phyloP scores from a whole-genome alignment of 176 grass and related monocot species.

The Poa annua region DNA sequence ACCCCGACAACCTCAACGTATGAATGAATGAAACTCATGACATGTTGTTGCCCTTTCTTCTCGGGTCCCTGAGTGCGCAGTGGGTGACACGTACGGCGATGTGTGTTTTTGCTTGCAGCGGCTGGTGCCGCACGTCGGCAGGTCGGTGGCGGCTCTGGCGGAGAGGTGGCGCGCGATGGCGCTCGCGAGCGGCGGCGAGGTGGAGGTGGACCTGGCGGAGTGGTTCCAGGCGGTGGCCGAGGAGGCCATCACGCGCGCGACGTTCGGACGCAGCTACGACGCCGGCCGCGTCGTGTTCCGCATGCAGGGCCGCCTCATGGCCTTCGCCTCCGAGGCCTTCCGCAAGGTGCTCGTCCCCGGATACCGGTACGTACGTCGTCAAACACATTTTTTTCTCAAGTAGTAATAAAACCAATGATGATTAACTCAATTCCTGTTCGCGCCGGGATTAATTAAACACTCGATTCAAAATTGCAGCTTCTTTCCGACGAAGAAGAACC shows the following conservation, averaged over 20 bases:
- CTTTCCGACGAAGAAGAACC: constrained; percentile 76
- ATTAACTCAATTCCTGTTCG: too few species aligned
- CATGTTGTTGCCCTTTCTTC: not conserved
- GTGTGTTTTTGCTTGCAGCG: constrained; percentile 44
- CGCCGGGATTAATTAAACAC: not conserved
- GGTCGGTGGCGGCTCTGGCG: constrained; percentile 62
- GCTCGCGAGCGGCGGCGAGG: constrained; percentile 50
- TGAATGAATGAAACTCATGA: constrained; percentile 13
- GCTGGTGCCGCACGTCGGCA: constrained; percentile 64
- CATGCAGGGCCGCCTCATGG: constrained; percentile 79
- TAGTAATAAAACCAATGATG: not conserved
- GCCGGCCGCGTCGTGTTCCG: constrained; percentile 71
- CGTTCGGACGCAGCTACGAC: constrained; percentile 73
- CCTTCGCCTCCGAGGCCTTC: constrained; percentile 77
- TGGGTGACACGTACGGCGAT: constrained; percentile 39
- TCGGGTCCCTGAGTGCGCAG: not conserved
- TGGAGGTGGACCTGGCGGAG: constrained; percentile 81
- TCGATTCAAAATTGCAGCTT: constrained; percentile 46
- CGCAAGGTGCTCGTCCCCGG: constrained; percentile 92
- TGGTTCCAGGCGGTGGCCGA: constrained; percentile 85
- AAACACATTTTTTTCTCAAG: not conserved
- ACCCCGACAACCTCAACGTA: constrained; percentile 88
- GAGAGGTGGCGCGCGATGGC: constrained; percentile 64
- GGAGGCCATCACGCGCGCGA: constrained; percentile 69
- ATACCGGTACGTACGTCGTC: constrained; percentile 65